Evolutionary conservation across 1,139 yeast species (phyloP).

Genomic region (Scheffersomyces cryptocercus): DNA sequence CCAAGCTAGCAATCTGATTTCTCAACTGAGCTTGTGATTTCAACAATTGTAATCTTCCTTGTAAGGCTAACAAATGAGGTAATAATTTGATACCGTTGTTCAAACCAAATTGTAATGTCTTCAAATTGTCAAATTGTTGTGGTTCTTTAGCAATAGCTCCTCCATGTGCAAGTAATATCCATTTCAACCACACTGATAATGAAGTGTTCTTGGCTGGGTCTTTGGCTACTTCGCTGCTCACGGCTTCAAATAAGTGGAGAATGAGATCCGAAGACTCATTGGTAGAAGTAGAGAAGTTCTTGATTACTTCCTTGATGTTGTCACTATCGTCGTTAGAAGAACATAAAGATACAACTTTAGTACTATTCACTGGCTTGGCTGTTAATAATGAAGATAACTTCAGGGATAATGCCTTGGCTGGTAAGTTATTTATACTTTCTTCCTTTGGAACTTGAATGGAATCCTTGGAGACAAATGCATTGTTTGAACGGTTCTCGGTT

Average conservation of each 20-base stretch:
- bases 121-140: conserved; percentile 31
- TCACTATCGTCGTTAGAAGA: conserved; percentile 33
- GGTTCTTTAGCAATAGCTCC: conserved; percentile 35
- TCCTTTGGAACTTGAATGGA: conserved; percentile 13
- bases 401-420: conserved; percentile 25
- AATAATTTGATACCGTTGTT: conserved; percentile 33
- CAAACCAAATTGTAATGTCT: conserved; percentile 30
- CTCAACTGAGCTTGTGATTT: conserved; percentile 41
- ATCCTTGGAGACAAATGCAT: conserved; percentile 4
- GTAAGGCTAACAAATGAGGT: conserved; percentile 42
- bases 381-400: conserved; percentile 18
- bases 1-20: conserved; percentile 19
- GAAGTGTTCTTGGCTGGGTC: conserved; percentile 33
- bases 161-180: conserved; percentile 49
- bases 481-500: not conserved
- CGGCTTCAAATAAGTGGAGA: conserved; percentile 30
- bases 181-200: conserved; percentile 50
- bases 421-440: conserved; percentile 17
- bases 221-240: conserved; percentile 34
- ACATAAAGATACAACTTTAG: conserved; percentile 29
- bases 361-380: conserved; percentile 3
- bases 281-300: conserved; percentile 19
- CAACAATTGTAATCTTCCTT: conserved; percentile 46
- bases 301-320: conserved; percentile 37
- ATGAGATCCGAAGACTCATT: conserved; percentile 16